Base-by-base conservation (phyloP, 371 early-diverging fungal genomes). In the Rhizomucor miehei region DNA sequence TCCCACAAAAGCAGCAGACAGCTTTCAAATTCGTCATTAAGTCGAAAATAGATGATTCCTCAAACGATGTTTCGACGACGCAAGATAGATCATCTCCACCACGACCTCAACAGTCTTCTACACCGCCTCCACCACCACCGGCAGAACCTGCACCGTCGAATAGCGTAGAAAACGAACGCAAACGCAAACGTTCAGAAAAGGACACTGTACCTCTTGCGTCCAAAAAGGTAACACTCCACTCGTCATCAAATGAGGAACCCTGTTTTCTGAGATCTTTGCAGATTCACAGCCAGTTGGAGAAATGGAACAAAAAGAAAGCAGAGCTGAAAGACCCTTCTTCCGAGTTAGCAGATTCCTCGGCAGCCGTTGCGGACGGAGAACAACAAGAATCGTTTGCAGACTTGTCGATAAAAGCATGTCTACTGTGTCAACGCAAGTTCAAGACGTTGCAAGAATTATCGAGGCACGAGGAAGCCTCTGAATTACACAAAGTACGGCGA, bases 381-480 rank as follows among this genome's bases (percentile, higher is more conserved):
- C n/a, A 52, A 21, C 24, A 51, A 4, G 23, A 51, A 53, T 25
- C 11, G 73, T 73, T 77, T 51, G 52, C 73, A 37, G 85, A 86
- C 54, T 51, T 80, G 21, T 54, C 56, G 11, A 48, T 79, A 16
- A 63, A 74, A 54, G 81, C 82, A 21, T 88, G 89, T 56, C 45
- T 88, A 6, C 62, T 88, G 9, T 88, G 89, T 54, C 84, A 88
- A 59, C 70, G 89, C n/a, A 81, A 81, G 37, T 80, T 88, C 56
- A 87, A 86, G 56, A 56, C 75, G 1, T 45, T 62, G 4, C 67
- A 75, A 43, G 86, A 86, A 40, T 56, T 88, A 41, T 57, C 67
- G 17, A 79, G 80, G 52, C 89, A 88, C 52, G 80, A 85, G 56
- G 57, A 69, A 6, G 58, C 79, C 36, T 88, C 89, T 11, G 82